These are phyloP conservation scores for Tylopilus plumbeoviolaceoides DNA, from an alignment of 768 basidiomycete species.

Conservation along the genomic window DNA sequence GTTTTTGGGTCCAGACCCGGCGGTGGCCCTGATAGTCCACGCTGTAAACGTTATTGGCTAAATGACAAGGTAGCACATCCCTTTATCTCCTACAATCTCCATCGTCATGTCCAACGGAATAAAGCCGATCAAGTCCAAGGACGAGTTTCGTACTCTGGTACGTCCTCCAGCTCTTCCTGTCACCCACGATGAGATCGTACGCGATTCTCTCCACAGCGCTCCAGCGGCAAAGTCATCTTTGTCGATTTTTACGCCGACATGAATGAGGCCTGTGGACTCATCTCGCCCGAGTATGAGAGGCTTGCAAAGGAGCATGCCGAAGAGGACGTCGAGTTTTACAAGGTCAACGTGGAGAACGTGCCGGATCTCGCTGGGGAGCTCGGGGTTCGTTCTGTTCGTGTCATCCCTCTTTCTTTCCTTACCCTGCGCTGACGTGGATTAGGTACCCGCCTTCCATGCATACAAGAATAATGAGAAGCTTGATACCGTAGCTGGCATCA, in stretches of 20 bases:
- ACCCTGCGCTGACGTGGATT: neutral
- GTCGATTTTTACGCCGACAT: slow-evolving; percentile 19
- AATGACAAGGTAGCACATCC: neutral
- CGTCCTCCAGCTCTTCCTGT: too few species aligned
- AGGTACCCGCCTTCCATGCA: slow-evolving; percentile 22
- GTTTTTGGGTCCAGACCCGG: too few species aligned
- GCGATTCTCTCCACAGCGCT: neutral
- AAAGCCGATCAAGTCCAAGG: neutral
- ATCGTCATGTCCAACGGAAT: neutral
- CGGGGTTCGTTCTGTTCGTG: slow-evolving; percentile 52
- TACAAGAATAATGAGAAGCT: neutral
- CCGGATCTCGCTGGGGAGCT: slow-evolving; percentile 44
- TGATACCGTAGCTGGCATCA: slow-evolving; percentile 2
- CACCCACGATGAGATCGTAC: neutral
- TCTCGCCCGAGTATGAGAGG: slow-evolving; percentile 9
- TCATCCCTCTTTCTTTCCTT: neutral
- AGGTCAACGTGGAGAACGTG: slow-evolving; percentile 64
- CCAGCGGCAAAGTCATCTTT: slow-evolving; percentile 4
- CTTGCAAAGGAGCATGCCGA: neutral
- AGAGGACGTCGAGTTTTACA: slow-evolving; percentile 55
- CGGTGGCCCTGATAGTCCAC: too few species aligned
- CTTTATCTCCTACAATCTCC: neutral
- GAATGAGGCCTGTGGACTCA: too few species aligned
- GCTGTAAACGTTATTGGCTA: too few species aligned
- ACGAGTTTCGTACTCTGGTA: neutral